These are phyloP conservation scores for Toxoplasma gondii DNA, from an alignment of 169 alveolate species.

Conservation along the genomic window DNA sequence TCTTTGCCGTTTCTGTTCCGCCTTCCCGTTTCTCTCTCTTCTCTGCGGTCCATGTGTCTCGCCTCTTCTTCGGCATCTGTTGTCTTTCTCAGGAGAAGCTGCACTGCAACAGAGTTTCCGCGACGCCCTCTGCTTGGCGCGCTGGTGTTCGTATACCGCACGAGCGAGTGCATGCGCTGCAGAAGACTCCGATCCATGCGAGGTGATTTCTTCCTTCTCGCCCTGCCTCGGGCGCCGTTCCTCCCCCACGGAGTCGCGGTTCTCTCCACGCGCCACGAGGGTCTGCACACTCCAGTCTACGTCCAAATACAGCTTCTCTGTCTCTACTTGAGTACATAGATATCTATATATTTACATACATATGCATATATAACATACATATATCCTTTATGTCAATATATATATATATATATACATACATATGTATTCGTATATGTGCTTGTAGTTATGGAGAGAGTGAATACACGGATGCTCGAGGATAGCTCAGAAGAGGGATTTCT, in stretches of 20 bases:
- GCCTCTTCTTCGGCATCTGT: background rate
- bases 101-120: background rate
- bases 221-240: too few species aligned
- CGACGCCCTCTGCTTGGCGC: background rate
- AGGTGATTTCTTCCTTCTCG: too few species aligned
- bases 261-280: too few species aligned
- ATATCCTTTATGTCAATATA: too few species aligned
- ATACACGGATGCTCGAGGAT: too few species aligned
- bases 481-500: too few species aligned
- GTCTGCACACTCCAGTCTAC: too few species aligned
- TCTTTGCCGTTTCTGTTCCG: background rate
- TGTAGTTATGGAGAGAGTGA: background rate
- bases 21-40: background rate
- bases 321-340: background rate
- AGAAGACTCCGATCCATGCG: too few species aligned
- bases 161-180: background rate
- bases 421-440: background rate
- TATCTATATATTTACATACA: background rate
- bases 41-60: background rate
- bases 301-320: too few species aligned
- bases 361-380: background rate
- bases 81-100: background rate
- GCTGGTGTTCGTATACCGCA: background rate
- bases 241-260: too few species aligned
- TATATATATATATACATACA: background rate